phyloP scores from a whole-genome alignment of 179 eudicot genomes.

The Camellia oleifera region DNA sequence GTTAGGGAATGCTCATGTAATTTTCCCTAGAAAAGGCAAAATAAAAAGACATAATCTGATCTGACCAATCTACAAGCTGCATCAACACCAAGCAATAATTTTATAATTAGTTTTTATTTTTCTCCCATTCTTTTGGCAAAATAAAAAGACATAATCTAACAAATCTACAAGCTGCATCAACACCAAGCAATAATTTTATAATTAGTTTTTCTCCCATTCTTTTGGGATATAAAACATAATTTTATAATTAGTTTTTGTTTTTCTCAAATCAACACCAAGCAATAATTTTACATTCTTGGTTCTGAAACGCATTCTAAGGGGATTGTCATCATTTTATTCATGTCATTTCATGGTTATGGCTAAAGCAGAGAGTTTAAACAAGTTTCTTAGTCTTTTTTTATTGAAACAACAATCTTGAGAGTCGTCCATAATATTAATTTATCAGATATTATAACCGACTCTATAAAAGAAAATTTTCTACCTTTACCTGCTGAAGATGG shows the following conservation, averaged over 20 bases:
- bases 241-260: too few species aligned
- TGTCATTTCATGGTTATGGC: slow-evolving; percentile 2
- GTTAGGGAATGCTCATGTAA: neutral
- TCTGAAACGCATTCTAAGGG: neutral
- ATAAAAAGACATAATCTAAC: too few species aligned
- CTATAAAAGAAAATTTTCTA: neutral
- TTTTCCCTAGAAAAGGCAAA: neutral
- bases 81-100: neutral
- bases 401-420: neutral
- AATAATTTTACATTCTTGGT: too few species aligned
- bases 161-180: too few species aligned
- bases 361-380: neutral
- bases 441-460: neutral
- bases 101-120: neutral
- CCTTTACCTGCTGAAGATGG: slow-evolving; percentile 80
- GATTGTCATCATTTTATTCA: neutral
- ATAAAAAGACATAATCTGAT: neutral
- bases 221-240: neutral
- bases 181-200: too few species aligned
- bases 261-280: too few species aligned
- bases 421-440: neutral
- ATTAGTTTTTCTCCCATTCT: too few species aligned
- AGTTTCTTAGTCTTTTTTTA: neutral
- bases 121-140: neutral
- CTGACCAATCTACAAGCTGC: neutral